These are phyloP conservation scores for Boechera divaricarpa DNA, from an alignment of 345 rosid genomes.

Conservation along the genomic window DNA sequence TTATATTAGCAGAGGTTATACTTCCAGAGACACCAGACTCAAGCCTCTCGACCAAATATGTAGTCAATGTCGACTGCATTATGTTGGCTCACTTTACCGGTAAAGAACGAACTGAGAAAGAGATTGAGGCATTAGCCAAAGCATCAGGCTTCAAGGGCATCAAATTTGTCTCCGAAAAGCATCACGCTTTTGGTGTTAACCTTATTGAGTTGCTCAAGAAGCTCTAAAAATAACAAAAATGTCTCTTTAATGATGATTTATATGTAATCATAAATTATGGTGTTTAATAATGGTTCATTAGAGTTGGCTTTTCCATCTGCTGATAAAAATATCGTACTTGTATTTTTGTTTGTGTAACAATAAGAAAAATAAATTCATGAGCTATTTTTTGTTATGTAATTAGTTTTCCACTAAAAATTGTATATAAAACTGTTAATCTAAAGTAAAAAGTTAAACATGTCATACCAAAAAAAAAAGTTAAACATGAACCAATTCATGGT, in stretches of 20 bases:
- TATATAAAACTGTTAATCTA: too few relatives aligned
- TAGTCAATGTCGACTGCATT: constrained; percentile 73
- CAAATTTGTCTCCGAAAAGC: constrained; percentile 49
- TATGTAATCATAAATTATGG: not conserved
- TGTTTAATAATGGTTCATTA: constrained; percentile 27
- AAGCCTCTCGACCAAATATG: constrained; percentile 66
- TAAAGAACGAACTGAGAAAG: constrained; percentile 86
- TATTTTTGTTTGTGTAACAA: not conserved
- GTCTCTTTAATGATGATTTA: constrained; percentile 12
- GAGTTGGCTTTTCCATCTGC: constrained; percentile 3
- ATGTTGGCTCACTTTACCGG: constrained; percentile 97
- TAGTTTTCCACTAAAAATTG: too few relatives aligned
- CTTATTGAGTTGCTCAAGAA: constrained; percentile 65
- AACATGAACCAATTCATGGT: not conserved
- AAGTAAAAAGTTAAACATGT: too few relatives aligned
- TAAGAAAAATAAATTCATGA: not conserved
- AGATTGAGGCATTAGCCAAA: constrained; percentile 74
- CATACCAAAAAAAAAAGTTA: too few relatives aligned
- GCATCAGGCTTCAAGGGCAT: constrained; percentile 80
- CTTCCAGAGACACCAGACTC: constrained; percentile 81
- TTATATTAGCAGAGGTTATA: constrained; percentile 73
- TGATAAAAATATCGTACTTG: not conserved
- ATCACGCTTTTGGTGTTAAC: constrained; percentile 57
- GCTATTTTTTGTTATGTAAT: not conserved
- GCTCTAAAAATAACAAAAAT: too few relatives aligned